Evolutionary conservation across 2,329 filamentous ascomycete species (phyloP), one percentile per base, ranked within the genome.

Genomic region (Epichloe coenophiala): DNA sequence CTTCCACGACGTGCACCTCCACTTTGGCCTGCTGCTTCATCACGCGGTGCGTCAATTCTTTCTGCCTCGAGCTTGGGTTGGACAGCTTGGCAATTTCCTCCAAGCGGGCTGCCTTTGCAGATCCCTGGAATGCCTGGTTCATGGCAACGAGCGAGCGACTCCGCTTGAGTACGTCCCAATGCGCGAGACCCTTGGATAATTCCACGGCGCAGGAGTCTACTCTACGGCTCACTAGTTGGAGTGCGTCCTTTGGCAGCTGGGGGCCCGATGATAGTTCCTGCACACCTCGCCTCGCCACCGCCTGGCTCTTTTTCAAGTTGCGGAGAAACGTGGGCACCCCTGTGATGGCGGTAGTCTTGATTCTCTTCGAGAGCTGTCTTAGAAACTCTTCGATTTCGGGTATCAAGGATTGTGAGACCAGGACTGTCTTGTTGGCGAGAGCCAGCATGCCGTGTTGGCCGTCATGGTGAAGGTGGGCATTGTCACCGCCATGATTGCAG

Each of bases 1-100:
- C 60, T 8, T 65, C 59, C 19, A 70, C 65, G 35, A 69, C 63
- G 27, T 67, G 58, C 1, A 67, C 65, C 21, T 66, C 63, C 7
- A 65, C 57, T 3, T 63, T 62, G 35, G 58, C 59, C 49, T 65
- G 62, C 48, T 63, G 61, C 48, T 64, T 66, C n/a, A 68, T 51
- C 1, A 57, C 53, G 3, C 64, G 58, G 45, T 66, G 62, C 50
- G 65, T 52, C 15, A 56, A 54, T 36, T 60, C 56, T 53, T 60
- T 63, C n/a, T 64, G 61, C 21, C 55, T 48, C 2, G 56, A 56
- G 8, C 56, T 53, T 31, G 56, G 49, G 17, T 47, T 37, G 7
- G 57, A 55, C 12, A 56, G 50, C n/a, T 55, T 56, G 11, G 56
- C 53, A 7, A 64, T 53, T 41, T 61, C 57, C 31, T 48, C 47